Conservation (phyloP, 2,329 filamentous ascomycete genomes). For the Pestalotiopsis sp. region DNA sequence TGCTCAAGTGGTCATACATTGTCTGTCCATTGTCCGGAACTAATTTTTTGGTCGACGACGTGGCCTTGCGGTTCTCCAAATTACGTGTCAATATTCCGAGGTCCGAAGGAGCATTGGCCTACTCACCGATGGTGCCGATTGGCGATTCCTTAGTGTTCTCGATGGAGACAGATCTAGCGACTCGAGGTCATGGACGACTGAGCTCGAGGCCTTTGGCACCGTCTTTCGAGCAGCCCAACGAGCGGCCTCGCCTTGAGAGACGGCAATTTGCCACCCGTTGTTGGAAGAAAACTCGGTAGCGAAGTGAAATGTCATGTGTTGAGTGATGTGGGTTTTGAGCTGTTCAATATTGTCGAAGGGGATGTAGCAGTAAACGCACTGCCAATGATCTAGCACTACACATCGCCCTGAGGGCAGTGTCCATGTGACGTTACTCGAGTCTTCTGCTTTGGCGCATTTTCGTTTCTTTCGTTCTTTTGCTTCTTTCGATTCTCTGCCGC, state of each 20-base stretch:
- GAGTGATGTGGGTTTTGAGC: constrained; percentile 49
- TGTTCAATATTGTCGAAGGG: constrained; percentile 47
- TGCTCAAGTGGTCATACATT: constrained; percentile 59
- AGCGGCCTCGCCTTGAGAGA: constrained; percentile 25
- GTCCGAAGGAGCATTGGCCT: not conserved
- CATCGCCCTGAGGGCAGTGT: constrained; percentile 44
- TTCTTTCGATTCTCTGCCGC: constrained; percentile 49
- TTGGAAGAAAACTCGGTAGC: constrained; percentile 33
- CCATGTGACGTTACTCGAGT: constrained; percentile 41
- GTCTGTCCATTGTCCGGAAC: constrained; percentile 52
- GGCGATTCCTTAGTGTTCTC: not conserved
- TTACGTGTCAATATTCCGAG: not conserved
- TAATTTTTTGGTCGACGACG: constrained; percentile 34
- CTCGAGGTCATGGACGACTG: constrained; percentile 28
- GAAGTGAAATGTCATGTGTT: constrained; percentile 45
- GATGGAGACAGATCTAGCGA: constrained; percentile 20
- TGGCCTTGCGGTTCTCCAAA: constrained; percentile 5
- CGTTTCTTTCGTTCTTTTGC: constrained; percentile 42
- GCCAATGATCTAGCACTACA: constrained; percentile 47
- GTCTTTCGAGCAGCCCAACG: constrained; percentile 20
- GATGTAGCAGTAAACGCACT: constrained; percentile 52
- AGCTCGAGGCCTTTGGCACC: constrained; percentile 19
- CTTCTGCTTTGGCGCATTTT: constrained; percentile 26
- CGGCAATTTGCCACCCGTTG: constrained; percentile 23
- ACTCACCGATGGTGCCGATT: not conserved